Evolutionary conservation across 2,329 filamentous ascomycete genomes (phyloP).

Genomic region (Colletotrichum sp.): DNA sequence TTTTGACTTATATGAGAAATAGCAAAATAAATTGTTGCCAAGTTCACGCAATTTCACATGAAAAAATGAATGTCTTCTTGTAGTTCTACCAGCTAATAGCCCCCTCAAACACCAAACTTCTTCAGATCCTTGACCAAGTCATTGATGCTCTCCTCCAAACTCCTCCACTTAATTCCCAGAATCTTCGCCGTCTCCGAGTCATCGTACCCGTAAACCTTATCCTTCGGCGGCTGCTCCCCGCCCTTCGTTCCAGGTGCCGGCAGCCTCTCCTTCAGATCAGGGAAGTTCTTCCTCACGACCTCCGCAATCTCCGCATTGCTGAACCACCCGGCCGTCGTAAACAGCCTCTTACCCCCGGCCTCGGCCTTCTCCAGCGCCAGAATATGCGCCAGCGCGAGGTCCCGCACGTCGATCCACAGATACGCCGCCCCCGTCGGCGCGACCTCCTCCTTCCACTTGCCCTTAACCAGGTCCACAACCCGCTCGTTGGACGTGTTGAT

Average conservation of each 20-base stretch:
- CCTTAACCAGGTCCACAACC: slow-evolving; percentile 54
- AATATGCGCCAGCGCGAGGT: slow-evolving; percentile 59
- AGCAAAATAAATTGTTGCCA: neutral
- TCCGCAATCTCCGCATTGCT: slow-evolving; percentile 49
- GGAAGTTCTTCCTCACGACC: slow-evolving; percentile 51
- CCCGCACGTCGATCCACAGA: slow-evolving; percentile 62
- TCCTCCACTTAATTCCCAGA: slow-evolving; percentile 66
- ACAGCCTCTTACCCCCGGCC: slow-evolving; percentile 55
- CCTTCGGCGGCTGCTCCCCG: slow-evolving; percentile 43
- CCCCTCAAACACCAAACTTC: slow-evolving; percentile 27
- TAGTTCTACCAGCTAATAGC: neutral
- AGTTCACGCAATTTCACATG: neutral
- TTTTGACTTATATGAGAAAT: neutral
- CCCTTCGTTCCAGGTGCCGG: slow-evolving; percentile 49
- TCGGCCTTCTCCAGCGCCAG: slow-evolving; percentile 52
- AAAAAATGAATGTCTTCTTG: neutral
- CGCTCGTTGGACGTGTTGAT: slow-evolving; percentile 61
- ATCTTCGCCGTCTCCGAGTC: slow-evolving; percentile 63
- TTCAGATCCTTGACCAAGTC: slow-evolving; percentile 57
- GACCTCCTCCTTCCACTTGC: slow-evolving; percentile 52
- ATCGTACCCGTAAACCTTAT: slow-evolving; percentile 57
- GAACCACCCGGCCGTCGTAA: slow-evolving; percentile 53
- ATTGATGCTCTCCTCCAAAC: slow-evolving; percentile 64
- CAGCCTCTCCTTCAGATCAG: slow-evolving; percentile 51
- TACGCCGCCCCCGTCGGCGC: slow-evolving; percentile 44